Evolutionary conservation across 352 stramenopile genomes (phyloP).

Genomic region (Globisporangium mamillatum): DNA sequence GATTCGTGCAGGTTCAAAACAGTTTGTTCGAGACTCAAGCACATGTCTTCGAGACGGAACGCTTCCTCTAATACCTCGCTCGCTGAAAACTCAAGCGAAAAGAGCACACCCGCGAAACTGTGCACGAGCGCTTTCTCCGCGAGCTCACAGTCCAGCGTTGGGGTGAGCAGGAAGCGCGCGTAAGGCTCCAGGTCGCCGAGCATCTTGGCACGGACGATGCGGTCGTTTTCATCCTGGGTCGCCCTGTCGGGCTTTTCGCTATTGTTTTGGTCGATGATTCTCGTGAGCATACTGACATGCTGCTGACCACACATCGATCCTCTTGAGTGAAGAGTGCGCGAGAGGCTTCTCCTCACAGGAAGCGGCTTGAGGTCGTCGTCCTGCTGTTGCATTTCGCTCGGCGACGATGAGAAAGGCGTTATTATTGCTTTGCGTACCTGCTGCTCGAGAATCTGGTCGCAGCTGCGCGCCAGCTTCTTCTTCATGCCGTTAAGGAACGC

Average conservation of each 20-base stretch:
- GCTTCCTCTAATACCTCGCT: conserved; percentile 37
- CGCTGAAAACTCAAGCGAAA: conserved; percentile 39
- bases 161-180: conserved; percentile 40
- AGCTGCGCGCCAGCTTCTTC: conserved; percentile 24
- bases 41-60: conserved; percentile 37
- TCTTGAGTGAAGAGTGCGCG: conserved; percentile 6
- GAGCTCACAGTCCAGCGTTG: conserved; percentile 44
- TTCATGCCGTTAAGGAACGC: conserved; percentile 68
- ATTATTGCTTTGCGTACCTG: conserved; percentile 15
- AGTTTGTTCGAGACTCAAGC: conserved; percentile 28
- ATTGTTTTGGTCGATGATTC: background rate
- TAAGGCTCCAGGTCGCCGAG: conserved; percentile 52
- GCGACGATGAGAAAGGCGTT: too few relatives aligned
- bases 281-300: conserved; percentile 11
- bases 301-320: conserved; percentile 4
- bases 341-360: background rate
- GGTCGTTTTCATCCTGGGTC: conserved; percentile 15
- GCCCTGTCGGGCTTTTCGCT: background rate
- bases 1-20: conserved; percentile 35
- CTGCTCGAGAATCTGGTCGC: conserved; percentile 26
- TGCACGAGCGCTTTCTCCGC: conserved; percentile 48
- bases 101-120: conserved; percentile 63
- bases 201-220: conserved; percentile 7
- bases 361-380: background rate
- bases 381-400: background rate